Base-by-base conservation (phyloP, 129 eudicot species). In the Daucus carota region DNA sequence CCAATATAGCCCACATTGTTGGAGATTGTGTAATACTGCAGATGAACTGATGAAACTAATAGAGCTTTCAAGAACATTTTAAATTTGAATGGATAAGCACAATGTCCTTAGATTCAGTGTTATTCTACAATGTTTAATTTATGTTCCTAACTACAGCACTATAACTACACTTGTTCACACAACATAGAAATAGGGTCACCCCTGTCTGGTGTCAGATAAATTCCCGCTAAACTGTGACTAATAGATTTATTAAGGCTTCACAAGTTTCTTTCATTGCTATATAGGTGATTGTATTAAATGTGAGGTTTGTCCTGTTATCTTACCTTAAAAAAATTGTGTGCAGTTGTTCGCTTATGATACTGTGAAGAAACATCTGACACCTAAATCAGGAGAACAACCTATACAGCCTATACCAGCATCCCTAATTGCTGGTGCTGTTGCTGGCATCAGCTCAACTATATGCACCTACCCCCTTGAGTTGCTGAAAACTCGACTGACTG, bases 391-490 rank as follows among this genome's bases (percentile, higher is more conserved):
- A 79, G 96, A 89, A 77, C 76, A 87, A 65, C 81, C 88, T 10
- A 83, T 83, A 74, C 75, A 84, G 6, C 92, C 86, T n/a, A 38
- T 93, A 73, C 96, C 98, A 6, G 88, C 91, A 66, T 88, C 98
- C 67, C 77, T 84, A 65, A 76, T 90, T 50, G 98, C 98, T 12
- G 98, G 98, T 36, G 98, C 96, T 28, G 73, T 75, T 78, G 98
- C 97, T 43, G 98, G 98, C 69, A 88, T 93, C 65, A 88, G 92
- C 86, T 93, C 98, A 41, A 93, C 98, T 65, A 73, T 93, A 29
- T 86, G 75, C 32, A 93, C 96, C 28, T 93, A 93, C 87, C 98
- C 97, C 31, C 96, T 93, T 28, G 98, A 93, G 86, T 74, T 93
- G 26, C 85, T 93, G 77, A 93, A 93, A 84, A 93, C 98, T 75